Percentiles rank a stretch among this genome's conserved stretches.
Evolutionary conservation across 1,284 basidiomycete species (phyloP).

Genomic region (Bjerkandera adusta): DNA sequence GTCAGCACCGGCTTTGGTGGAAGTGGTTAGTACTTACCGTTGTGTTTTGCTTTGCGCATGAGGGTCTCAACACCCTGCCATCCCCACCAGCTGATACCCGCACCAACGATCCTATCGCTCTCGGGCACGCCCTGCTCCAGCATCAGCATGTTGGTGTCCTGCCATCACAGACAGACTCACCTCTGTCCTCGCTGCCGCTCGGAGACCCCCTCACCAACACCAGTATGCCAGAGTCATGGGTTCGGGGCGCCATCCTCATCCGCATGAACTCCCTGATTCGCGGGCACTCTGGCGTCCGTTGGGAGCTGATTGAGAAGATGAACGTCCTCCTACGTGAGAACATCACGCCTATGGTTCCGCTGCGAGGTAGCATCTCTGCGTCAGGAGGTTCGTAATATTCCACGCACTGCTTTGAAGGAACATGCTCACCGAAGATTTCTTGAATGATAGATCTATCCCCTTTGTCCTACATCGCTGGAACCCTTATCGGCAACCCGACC

Average conservation of each 20-base stretch:
- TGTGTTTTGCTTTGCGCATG: constrained; percentile 8
- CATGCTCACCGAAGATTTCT: too few relatives aligned
- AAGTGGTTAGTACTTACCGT: constrained; percentile 52
- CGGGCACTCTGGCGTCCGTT: constrained; percentile 85
- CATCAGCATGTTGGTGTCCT: constrained; percentile 75
- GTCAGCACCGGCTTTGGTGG: constrained; percentile 84
- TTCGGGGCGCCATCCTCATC: constrained; percentile 84
- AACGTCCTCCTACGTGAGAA: constrained; percentile 68
- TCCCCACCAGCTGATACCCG: constrained; percentile 55
- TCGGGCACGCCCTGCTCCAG: constrained; percentile 78
- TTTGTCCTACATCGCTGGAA: constrained; percentile 83
- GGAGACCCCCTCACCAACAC: constrained; percentile 63
- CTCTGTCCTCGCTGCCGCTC: constrained; percentile 53
- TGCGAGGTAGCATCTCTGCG: constrained; percentile 80
- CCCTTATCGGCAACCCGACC: constrained; percentile 74
- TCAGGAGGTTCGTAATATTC: constrained; percentile 62
- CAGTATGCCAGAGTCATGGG: constrained; percentile 85
- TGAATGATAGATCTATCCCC: constrained; percentile 60
- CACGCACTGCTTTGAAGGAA: too few relatives aligned
- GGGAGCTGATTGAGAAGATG: constrained; percentile 81
- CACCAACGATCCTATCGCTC: constrained; percentile 62
- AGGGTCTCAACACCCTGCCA: constrained; percentile 33
- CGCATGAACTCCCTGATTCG: constrained; percentile 86
- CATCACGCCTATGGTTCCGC: constrained; percentile 78
- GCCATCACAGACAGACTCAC: constrained; percentile 45